These are phyloP conservation scores for Chaetomium fimeti DNA, from an alignment of 495 filamentous ascomycete genomes.

Conservation along the genomic window DNA sequence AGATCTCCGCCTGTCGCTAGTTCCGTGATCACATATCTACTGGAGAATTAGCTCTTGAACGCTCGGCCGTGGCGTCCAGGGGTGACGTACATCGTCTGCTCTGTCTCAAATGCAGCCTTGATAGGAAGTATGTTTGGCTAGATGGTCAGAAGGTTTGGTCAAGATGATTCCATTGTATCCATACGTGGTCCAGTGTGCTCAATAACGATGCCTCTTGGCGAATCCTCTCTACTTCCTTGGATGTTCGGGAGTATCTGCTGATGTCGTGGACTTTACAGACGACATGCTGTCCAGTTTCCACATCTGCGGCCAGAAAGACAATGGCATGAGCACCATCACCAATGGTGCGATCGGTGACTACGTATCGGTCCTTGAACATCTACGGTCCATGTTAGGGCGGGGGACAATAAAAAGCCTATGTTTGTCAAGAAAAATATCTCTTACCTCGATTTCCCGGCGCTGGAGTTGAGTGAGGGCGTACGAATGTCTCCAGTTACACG, in stretches of 20 bases:
- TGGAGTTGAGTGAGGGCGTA: slow-evolving; percentile 23
- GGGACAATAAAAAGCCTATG: slow-evolving; percentile 7
- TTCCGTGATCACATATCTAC: slow-evolving; percentile 64
- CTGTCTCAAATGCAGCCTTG: slow-evolving; percentile 52
- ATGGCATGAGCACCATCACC: slow-evolving; percentile 82
- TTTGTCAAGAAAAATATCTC: background rate
- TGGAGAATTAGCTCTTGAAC: background rate
- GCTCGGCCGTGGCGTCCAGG: too few relatives aligned
- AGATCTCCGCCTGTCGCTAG: slow-evolving; percentile 66
- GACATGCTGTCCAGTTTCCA: slow-evolving; percentile 62
- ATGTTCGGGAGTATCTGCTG: slow-evolving; percentile 11
- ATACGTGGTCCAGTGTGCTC: slow-evolving; percentile 58
- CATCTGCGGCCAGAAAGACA: slow-evolving; percentile 77
- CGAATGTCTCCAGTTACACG: background rate
- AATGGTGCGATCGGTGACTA: slow-evolving; percentile 57
- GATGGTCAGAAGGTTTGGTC: background rate
- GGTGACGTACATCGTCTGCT: slow-evolving; percentile 50
- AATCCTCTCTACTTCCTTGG: slow-evolving; percentile 30
- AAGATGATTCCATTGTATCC: slow-evolving; percentile 17
- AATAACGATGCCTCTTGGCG: slow-evolving; percentile 57
- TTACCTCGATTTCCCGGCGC: slow-evolving; percentile 33
- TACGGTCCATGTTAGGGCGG: slow-evolving; percentile 23
- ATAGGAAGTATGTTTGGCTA: slow-evolving; percentile 64
- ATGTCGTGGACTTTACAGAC: slow-evolving; percentile 69
- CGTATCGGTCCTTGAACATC: slow-evolving; percentile 50